phyloP scores from a whole-genome alignment of 768 basidiomycete genomes.

The Leccinum subgranulosum region DNA sequence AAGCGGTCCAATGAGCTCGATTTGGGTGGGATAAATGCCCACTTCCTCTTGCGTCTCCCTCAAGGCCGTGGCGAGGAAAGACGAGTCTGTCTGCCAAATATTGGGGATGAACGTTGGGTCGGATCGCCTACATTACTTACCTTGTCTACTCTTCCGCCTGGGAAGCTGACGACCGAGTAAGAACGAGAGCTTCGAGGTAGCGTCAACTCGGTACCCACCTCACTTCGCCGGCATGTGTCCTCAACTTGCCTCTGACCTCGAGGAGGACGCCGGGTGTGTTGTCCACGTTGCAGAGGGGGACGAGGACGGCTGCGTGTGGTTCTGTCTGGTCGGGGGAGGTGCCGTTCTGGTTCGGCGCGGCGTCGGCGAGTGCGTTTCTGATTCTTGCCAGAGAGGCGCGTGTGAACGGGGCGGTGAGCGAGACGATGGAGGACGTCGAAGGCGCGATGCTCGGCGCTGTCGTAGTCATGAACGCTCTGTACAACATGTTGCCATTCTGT shows the following conservation, averaged over 20 bases:
- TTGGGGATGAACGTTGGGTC: slow-evolving; percentile 1
- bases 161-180: slow-evolving; percentile 48
- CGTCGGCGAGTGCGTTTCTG: slow-evolving; percentile 24
- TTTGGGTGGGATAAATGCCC: slow-evolving; percentile 53
- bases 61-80: slow-evolving; percentile 55
- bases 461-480: slow-evolving; percentile 21
- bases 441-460: background rate
- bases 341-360: slow-evolving; percentile 8
- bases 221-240: slow-evolving; percentile 50
- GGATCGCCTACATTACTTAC: slow-evolving; percentile 35
- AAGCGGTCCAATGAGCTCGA: slow-evolving; percentile 65
- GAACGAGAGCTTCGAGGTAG: background rate
- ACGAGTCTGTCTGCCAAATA: slow-evolving; percentile 50
- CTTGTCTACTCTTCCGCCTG: slow-evolving; percentile 68
- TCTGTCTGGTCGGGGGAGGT: slow-evolving; percentile 26
- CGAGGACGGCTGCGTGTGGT: slow-evolving; percentile 64
- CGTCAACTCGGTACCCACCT: slow-evolving; percentile 44
- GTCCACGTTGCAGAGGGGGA: slow-evolving; percentile 75
- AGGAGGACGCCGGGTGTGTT: slow-evolving; percentile 64
- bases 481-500: slow-evolving; percentile 27
- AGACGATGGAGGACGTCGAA: slow-evolving; percentile 21
- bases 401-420: slow-evolving; percentile 37
- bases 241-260: slow-evolving; percentile 62
- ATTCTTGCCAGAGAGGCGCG: slow-evolving; percentile 32
- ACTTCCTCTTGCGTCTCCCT: slow-evolving; percentile 72